These are phyloP conservation scores for Penicillium brevicompactum DNA, from an alignment of 2,329 filamentous ascomycete species.

Conservation along the genomic window DNA sequence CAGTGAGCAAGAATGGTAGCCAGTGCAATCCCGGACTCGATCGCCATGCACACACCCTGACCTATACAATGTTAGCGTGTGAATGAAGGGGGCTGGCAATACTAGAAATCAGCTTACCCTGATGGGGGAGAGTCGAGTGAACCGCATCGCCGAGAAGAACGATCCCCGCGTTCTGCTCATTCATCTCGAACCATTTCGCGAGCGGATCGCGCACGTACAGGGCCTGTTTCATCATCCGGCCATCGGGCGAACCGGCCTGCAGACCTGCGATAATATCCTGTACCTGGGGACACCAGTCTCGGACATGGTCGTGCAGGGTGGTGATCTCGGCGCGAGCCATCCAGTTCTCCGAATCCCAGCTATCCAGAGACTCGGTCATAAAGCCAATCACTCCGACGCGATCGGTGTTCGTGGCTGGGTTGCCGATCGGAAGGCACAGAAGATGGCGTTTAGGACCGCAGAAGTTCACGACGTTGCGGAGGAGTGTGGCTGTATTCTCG, in stretches of 20 bases:
- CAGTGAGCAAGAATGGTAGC: slow-evolving; percentile 34
- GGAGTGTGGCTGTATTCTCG: slow-evolving; percentile 29
- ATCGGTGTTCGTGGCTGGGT: slow-evolving; percentile 33
- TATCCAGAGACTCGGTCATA: slow-evolving; percentile 40
- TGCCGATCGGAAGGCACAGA: slow-evolving; percentile 42
- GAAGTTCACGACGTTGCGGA: slow-evolving; percentile 40
- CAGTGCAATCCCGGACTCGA: slow-evolving; percentile 37
- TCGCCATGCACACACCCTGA: slow-evolving; percentile 38
- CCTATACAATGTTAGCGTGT: slow-evolving; percentile 15
- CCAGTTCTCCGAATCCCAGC: slow-evolving; percentile 41
- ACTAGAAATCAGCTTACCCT: slow-evolving; percentile 21
- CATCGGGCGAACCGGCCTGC: slow-evolving; percentile 31
- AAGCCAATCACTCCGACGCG: slow-evolving; percentile 40
- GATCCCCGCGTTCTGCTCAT: slow-evolving; percentile 29
- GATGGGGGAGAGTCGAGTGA: slow-evolving; percentile 39
- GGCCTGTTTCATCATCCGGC: slow-evolving; percentile 38
- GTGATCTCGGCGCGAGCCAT: slow-evolving; percentile 37
- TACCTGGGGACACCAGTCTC: slow-evolving; percentile 36
- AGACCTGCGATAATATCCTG: slow-evolving; percentile 37
- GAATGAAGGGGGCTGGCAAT: too few species aligned
- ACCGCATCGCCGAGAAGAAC: slow-evolving; percentile 37
- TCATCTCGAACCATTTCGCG: slow-evolving; percentile 35
- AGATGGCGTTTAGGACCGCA: slow-evolving; percentile 35
- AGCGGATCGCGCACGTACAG: slow-evolving; percentile 37
- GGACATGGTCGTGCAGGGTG: slow-evolving; percentile 35